Evolutionary conservation across 1,284 basidiomycete genomes (phyloP), one percentile per base, ranked within the genome.

Genomic region (Earliella scabrosa): DNA sequence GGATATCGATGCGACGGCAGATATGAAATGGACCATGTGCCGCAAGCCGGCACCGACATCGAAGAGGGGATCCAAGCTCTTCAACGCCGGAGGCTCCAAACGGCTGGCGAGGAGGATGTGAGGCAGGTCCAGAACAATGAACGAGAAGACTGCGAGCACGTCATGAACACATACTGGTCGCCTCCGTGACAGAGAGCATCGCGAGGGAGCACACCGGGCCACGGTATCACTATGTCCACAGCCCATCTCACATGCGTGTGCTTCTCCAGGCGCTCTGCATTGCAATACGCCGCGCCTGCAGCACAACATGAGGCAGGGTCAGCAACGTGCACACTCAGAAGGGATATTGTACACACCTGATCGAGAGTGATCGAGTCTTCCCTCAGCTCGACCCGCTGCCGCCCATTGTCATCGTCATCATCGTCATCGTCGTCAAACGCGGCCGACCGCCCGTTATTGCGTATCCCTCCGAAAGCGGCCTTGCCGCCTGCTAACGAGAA

Each of bases 311-410:
- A 44, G 1, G 26, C 21, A 3, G 21, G 11, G 44, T 48, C 60
- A 18, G n/a, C n/a, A n/a, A 34, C 50, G 26, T 53, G 49, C 51
- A 50, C 47, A 58, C 56, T 56, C 35, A 34, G 46, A 50, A 40
- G 23, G 45, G 43, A 43, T 27, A 52, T 26, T 14, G 10, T 36
- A 70, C 81, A 50, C 66, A 92, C 92, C 83, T 96, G 93, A 63
- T 96, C 94, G 60, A 95, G 79, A 11, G 90, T 89, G 68, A 96
- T 95, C 26, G 88, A 86, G 65, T 87, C 90, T 68, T 92, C 90
- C 64, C 80, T 81, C 62, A 95, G 76, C 65, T 89, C 86, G 35
- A 93, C 82, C 64, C 75, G 81, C 73, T 92, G 89, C 61, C 79
- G 80, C 21, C 87, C 85, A 50, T 85, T 79, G 14, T 88, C 87